Evolutionary conservation across 1,284 basidiomycete genomes (phyloP), one percentile per base, ranked within the genome.

Genomic region (Cryptococcus maquisensis): DNA sequence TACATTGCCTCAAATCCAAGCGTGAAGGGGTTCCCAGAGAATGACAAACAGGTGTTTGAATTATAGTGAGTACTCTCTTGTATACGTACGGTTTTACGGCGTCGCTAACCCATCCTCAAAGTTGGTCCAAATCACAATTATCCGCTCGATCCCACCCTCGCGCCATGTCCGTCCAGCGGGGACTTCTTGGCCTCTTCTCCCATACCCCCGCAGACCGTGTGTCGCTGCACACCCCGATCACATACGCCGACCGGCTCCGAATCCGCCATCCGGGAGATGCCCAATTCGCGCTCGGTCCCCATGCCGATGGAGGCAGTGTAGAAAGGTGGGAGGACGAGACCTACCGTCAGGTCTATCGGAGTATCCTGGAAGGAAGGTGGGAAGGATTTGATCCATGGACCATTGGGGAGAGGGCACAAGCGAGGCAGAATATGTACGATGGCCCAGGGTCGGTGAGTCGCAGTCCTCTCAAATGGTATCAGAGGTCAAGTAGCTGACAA

Each of bases 311-410:
- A 0, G 88, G 87, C 0, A 81, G 82, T 4, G 76, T 89, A 26
- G 87, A 91, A 72, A 75, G 86, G 0, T 90, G 88, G 88, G 87
- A 90, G 70, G 88, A 90, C 68, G 72, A 77, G 0, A 74, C 69
- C 1, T 87, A 84, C 66, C 76, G 84, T n/a, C 66, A 62, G 1
- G 83, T 83, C 21, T 90, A 84, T 71, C 43, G 61, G 3, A 65
- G 75, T 13, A 84, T 90, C 47, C 68, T 89, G 2, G 55, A 73
- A 15, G 87, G 87, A 9, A 67, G 66, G 0, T 88, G 86, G 84
- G 75, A 77, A 49, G 68, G 76, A 42, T 80, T 66, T 49, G 64
- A 75, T 52, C 61, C 73, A 2, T 75, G 66, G 62, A 59, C 68
- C 49, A 68, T 76, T 26, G 64, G 62, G 57, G 47, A 50, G 63